Evolutionary conservation across 2,329 filamentous ascomycete genomes (phyloP), one percentile per base, ranked within the genome.

Genomic region (Metarhizium album): DNA sequence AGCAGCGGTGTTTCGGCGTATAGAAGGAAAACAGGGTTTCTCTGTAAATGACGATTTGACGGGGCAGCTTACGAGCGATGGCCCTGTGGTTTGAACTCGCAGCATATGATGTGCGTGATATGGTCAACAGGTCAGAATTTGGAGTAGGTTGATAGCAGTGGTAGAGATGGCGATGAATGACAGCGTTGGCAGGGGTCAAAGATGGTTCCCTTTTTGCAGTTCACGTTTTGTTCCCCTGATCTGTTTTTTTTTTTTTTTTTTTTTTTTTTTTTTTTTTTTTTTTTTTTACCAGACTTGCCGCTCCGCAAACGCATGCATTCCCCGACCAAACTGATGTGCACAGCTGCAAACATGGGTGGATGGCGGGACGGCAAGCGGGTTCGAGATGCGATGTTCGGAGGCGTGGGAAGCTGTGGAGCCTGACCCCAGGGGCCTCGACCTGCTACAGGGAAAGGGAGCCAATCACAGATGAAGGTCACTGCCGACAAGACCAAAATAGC

Each of bases 1-100:
- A 45, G 45, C 38, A 52, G 18, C 47, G 48, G 52, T 38, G 52
- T 50, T 37, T 42, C 9, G 52, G 50, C 50, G 52, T 46, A 52
- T 29, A 42, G 29, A 37, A 47, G 27, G 16, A 16, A n/a, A 46
- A 35, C 33, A 27, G 20, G 16, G 31, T 5, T 16, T 45, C 13
- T 31, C 29, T 16, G 43, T 29, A 35, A 14, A 27, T 18, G n/a
- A 51, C 22, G 45, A 37, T 16, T 42, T 20, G 33, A n/a, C 14
- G 18, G 13, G 8, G 35, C 35, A 8, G 20, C 37, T 47, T 22
- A 43, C 27, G 20, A 20, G 43, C 31, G 42, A 50, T 27, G 31
- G 40, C 40, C 20, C 22, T 16, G 40, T 23, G 14, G 40, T 8
- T 43, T 43, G 40, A 5, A 43, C 40, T 24, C 24, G 40, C 37